Percentiles rank a stretch among this genome's conserved stretches.
Evolutionary conservation across 495 filamentous ascomycete species (phyloP).

Genomic region (Aspergillus conjunctus): DNA sequence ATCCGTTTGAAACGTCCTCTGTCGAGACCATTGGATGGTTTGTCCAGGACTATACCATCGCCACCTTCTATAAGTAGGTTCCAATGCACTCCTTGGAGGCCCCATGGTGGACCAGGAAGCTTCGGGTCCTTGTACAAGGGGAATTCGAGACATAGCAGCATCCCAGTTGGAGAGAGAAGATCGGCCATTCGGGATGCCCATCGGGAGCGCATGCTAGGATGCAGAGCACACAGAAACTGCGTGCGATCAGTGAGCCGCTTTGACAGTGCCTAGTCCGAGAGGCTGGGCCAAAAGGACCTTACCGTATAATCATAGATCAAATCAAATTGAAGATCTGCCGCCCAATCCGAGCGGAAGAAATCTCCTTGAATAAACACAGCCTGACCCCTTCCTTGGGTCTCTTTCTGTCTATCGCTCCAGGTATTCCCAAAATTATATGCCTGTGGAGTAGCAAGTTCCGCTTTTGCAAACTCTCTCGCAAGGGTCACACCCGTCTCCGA

Average conservation of each 20-base stretch:
- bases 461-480: constrained; percentile 25
- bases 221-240: constrained; percentile 47
- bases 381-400: constrained; percentile 7
- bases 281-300: constrained; percentile 26
- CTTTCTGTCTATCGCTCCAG: not conserved
- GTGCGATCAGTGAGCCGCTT: not conserved
- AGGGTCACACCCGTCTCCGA: constrained; percentile 27
- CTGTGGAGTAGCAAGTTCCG: constrained; percentile 20
- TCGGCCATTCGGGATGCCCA: constrained; percentile 42
- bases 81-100: constrained; percentile 41
- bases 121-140: constrained; percentile 42
- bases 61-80: constrained; percentile 24
- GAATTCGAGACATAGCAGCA: constrained; percentile 46
- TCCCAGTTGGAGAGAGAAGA: constrained; percentile 30
- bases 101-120: constrained; percentile 43
- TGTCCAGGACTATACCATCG: not conserved
- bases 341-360: constrained; percentile 64
- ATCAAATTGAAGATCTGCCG: constrained; percentile 57
- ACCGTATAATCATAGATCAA: constrained; percentile 80
- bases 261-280: not conserved
- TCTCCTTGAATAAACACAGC: constrained; percentile 61
- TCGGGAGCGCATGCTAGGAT: constrained; percentile 34
- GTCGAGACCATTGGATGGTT: constrained; percentile 4
- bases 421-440: constrained; percentile 25
- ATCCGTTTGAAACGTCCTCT: constrained; percentile 13